Evolutionary conservation across 2,329 filamentous ascomycete genomes (phyloP).

Genomic region (Lecanosticta acicola): DNA sequence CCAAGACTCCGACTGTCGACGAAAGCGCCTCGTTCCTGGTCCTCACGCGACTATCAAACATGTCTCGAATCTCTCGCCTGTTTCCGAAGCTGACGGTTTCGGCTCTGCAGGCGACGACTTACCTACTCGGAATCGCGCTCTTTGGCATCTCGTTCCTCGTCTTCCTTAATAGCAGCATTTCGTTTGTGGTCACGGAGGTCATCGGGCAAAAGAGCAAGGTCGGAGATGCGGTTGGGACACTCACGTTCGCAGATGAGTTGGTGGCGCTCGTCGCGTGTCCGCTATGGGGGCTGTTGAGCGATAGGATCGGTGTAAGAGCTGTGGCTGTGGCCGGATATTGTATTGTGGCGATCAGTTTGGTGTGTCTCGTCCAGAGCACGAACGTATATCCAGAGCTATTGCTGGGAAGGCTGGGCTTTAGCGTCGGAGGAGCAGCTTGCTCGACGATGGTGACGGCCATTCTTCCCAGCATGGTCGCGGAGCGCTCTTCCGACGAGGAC

Average conservation of each 20-base stretch:
- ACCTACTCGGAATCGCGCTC: constrained; percentile 74
- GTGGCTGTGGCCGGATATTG: constrained; percentile 68
- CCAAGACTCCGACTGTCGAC: neutral
- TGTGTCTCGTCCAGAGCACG: constrained; percentile 75
- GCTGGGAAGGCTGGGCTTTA: constrained; percentile 79
- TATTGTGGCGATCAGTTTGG: constrained; percentile 71
- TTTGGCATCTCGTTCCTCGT: constrained; percentile 87
- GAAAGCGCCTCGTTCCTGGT: neutral
- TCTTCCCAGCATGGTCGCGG: constrained; percentile 62
- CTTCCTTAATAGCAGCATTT: constrained; percentile 78
- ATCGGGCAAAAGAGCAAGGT: constrained; percentile 68
- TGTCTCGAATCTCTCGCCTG: constrained; percentile 22
- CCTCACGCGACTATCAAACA: neutral
- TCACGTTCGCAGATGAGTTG: constrained; percentile 79
- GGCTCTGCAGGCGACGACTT: constrained; percentile 57
- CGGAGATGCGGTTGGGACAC: constrained; percentile 74
- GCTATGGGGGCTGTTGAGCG: constrained; percentile 70
- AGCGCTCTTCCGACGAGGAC: constrained; percentile 14
- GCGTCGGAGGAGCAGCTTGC: constrained; percentile 78
- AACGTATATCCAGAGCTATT: constrained; percentile 87
- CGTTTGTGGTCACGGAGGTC: constrained; percentile 78
- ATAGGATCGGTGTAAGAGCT: constrained; percentile 65
- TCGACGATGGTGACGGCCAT: constrained; percentile 97
- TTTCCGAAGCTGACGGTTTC: constrained; percentile 49
- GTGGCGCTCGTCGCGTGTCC: constrained; percentile 77